phyloP scores from a whole-genome alignment of 768 basidiomycete genomes.

The Mycena belliarum region DNA sequence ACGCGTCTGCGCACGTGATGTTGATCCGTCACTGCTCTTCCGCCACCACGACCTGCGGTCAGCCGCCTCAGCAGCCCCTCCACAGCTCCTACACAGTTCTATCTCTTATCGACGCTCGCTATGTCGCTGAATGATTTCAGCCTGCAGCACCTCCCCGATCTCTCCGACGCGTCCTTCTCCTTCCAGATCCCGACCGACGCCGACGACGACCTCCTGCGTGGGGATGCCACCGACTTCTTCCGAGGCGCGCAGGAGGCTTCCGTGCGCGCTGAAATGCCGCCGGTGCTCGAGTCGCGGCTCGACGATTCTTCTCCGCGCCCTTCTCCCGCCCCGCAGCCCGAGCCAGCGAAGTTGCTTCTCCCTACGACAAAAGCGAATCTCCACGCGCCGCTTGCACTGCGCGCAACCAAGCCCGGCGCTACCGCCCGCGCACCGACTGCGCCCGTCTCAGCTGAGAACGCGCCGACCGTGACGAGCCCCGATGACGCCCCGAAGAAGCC shows the following conservation, averaged over 20 bases:
- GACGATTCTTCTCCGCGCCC: too few species aligned
- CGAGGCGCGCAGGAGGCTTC: not conserved
- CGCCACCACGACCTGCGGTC: not conserved
- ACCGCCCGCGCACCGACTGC: too few species aligned
- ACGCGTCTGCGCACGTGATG: not conserved
- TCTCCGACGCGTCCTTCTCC: not conserved
- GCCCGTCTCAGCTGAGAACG: too few species aligned
- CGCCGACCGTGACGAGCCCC: too few species aligned
- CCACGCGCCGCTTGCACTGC: too few species aligned
- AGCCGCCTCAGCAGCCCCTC: not conserved
- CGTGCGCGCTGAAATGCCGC: not conserved
- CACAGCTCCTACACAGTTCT: not conserved
- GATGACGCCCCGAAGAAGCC: too few species aligned
- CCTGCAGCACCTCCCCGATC: not conserved
- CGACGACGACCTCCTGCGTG: not conserved
- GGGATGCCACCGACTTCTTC: not conserved
- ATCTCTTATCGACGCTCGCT: not conserved
- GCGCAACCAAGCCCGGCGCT: too few species aligned
- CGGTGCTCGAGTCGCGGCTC: not conserved
- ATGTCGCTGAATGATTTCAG: not conserved
- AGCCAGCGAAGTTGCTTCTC: too few species aligned
- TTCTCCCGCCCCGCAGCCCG: too few species aligned
- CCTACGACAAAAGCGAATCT: too few species aligned
- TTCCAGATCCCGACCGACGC: not conserved
- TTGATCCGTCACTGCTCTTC: not conserved